A percentile compares a stretch with the other conserved stretches of the same genome.
Evolutionary conservation across 2,329 filamentous ascomycete species (phyloP).

Genomic region (Xylariomycetidae sp.): DNA sequence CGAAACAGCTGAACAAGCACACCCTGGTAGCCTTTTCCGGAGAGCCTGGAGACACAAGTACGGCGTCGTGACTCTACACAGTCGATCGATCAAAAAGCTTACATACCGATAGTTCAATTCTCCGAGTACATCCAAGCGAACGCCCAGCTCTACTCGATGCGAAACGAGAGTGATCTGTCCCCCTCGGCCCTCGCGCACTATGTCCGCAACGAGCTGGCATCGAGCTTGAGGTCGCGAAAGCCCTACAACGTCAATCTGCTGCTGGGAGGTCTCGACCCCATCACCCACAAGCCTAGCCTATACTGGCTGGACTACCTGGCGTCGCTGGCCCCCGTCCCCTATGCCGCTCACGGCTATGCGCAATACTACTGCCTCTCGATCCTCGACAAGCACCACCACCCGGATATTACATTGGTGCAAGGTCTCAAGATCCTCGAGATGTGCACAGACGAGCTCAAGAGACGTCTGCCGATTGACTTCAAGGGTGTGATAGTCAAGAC

Average conservation of each 20-base stretch:
- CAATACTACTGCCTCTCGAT: constrained; percentile 99
- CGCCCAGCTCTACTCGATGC: constrained; percentile 96
- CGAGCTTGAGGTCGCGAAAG: constrained; percentile 82
- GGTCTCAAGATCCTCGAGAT: constrained; percentile 89
- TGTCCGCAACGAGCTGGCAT: constrained; percentile 88
- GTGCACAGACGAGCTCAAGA: constrained; percentile 96
- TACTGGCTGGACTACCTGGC: constrained; percentile 99
- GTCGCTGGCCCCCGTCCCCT: constrained; percentile 79
- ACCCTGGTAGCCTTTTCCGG: constrained; percentile 93
- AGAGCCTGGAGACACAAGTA: constrained; percentile 93
- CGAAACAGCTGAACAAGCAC: constrained; percentile 83
- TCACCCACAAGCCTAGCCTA: constrained; percentile 82
- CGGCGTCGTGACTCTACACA: constrained; percentile 12
- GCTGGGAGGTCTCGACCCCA: constrained; percentile 87
- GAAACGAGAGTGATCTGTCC: constrained; percentile 88
- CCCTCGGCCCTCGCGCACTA: constrained; percentile 88
- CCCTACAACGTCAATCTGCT: constrained; percentile 97
- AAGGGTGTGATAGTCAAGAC: constrained; percentile 95
- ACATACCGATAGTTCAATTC: constrained; percentile 76
- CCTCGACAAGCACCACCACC: constrained; percentile 97
- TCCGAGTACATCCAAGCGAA: constrained; percentile 99
- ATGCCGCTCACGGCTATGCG: constrained; percentile 96
- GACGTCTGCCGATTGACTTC: constrained; percentile 96
- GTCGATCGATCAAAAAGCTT: neutral
- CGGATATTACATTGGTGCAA: constrained; percentile 82